Conservation (phyloP, 495 filamentous ascomycete species). For the Penicillium bovifimosum region DNA sequence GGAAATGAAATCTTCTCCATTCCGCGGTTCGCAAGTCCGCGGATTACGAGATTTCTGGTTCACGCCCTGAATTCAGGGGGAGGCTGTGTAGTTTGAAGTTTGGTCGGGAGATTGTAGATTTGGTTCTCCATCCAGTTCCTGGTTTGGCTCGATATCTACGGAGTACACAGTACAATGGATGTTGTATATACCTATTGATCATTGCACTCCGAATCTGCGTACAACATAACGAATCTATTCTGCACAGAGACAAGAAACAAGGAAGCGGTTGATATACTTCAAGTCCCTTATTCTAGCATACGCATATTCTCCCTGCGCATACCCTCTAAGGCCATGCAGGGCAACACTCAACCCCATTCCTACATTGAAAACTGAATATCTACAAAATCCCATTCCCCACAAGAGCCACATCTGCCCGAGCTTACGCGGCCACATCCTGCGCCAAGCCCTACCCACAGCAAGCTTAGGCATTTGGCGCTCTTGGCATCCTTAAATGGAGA, state of each 20-base stretch:
- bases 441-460: slow-evolving; percentile 21
- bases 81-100: slow-evolving; percentile 22
- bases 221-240: too few relatives aligned
- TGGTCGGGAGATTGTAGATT: too few relatives aligned
- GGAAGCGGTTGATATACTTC: too few relatives aligned
- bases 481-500: slow-evolving; percentile 12
- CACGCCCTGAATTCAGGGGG: slow-evolving; percentile 22
- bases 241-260: too few relatives aligned
- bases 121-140: slow-evolving; percentile 7
- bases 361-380: too few relatives aligned
- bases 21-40: slow-evolving; percentile 7
- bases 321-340: too few relatives aligned
- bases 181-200: too few relatives aligned
- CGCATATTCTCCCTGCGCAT: too few relatives aligned
- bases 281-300: too few relatives aligned
- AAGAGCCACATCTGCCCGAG: slow-evolving; percentile 18
- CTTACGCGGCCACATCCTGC: slow-evolving; percentile 26
- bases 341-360: neutral
- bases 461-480: slow-evolving; percentile 30
- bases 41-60: slow-evolving; percentile 5
- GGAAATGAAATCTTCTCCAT: slow-evolving; percentile 12
- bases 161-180: neutral
- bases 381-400: neutral
- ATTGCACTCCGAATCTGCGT: too few relatives aligned
- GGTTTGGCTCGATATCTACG: neutral